phyloP scores from a whole-genome alignment of 805 yeast genomes.

The Saccharomyces mikatae region DNA sequence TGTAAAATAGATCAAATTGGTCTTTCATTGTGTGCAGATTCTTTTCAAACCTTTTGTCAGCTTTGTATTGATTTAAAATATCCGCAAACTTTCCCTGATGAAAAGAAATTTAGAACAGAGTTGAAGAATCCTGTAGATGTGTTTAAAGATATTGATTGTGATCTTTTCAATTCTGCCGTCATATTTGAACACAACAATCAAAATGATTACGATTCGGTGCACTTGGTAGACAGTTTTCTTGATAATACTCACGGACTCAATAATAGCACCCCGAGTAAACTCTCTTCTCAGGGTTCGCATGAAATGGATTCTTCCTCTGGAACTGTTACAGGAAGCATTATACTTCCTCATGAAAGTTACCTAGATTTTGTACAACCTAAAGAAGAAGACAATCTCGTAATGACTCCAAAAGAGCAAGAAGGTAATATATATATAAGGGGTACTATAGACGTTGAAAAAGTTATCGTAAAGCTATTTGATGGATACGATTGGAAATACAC shows the following conservation, averaged over 20 bases:
- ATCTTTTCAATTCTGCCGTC: conserved; percentile 14
- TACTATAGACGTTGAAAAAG: conserved; percentile 29
- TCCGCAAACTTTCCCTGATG: conserved; percentile 52
- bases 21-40: conserved; percentile 72
- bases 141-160: conserved; percentile 33
- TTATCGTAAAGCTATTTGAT: conserved; percentile 54
- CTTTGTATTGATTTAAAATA: conserved; percentile 62
- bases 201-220: conserved; percentile 13
- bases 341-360: conserved; percentile 9
- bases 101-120: conserved; percentile 44
- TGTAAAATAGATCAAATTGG: conserved; percentile 41
- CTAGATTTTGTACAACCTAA: conserved; percentile 8
- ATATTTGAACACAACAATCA: conserved; percentile 8
- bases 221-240: conserved; percentile 13
- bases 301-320: not conserved
- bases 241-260: conserved; percentile 2
- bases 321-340: not conserved
- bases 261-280: not conserved
- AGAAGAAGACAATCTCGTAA: not conserved
- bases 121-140: conserved; percentile 31
- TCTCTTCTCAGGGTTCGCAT: not conserved
- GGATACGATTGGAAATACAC: conserved; percentile 92
- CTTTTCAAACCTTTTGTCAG: conserved; percentile 64
- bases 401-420: not conserved
- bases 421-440: not conserved